Percentiles rank a stretch among this genome's conserved stretches.
Conservation (phyloP, 257 asterid species). For the Scutellaria galericulata region DNA sequence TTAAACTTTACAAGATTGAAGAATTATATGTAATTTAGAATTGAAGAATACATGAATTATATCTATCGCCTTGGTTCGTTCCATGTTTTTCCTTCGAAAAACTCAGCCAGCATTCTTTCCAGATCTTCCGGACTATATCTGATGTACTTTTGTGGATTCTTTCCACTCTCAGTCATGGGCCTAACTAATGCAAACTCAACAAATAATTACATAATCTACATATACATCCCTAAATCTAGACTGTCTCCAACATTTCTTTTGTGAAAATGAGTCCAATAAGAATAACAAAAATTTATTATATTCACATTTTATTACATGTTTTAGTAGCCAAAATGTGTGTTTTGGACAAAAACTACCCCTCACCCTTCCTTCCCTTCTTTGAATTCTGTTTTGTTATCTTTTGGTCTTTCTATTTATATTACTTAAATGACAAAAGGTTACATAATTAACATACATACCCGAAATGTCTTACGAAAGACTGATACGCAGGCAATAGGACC, state of each 20-base stretch:
- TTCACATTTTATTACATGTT: too few species aligned
- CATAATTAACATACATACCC: constrained; percentile 52
- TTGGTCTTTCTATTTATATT: background rate
- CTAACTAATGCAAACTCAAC: constrained; percentile 39
- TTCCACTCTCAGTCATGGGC: constrained; percentile 84
- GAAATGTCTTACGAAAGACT: constrained; percentile 81
- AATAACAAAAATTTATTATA: too few species aligned
- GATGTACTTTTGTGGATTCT: constrained; percentile 85
- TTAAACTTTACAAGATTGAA: constrained; percentile 4
- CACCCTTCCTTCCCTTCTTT: too few species aligned
- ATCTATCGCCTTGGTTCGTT: constrained; percentile 66
- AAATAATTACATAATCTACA: too few species aligned
- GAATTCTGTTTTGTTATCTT: background rate
- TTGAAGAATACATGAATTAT: background rate
- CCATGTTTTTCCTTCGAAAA: constrained; percentile 93
- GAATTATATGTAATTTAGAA: background rate
- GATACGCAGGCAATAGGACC: constrained; percentile 90
- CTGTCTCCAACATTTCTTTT: too few species aligned
- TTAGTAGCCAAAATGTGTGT: too few species aligned
- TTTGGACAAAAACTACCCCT: too few species aligned
- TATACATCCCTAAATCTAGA: too few species aligned
- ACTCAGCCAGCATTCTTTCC: constrained; percentile 94
- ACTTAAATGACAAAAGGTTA: background rate
- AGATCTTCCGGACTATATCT: constrained; percentile 85
- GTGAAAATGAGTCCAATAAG: too few species aligned